A percentile compares a stretch with the other conserved stretches of the same genome.
These are phyloP conservation scores for Wickerhamiella musiphila DNA, from an alignment of 805 yeast species.

Conservation along the genomic window DNA sequence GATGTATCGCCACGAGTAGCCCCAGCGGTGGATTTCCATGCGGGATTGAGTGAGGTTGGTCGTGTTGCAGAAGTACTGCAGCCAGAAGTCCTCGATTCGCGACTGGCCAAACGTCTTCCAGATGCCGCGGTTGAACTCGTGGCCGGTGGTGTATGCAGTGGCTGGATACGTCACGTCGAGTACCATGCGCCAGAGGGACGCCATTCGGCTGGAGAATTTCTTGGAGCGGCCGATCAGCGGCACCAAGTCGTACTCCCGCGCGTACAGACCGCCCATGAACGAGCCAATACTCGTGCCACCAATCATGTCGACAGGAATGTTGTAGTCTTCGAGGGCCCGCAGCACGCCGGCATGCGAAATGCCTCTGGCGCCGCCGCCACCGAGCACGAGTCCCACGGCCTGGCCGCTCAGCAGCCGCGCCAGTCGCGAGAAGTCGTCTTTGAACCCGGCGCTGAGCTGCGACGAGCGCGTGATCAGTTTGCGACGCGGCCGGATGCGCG, in stretches of 20 bases:
- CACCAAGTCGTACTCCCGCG: conserved; percentile 78
- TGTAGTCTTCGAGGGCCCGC: conserved; percentile 77
- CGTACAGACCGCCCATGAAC: conserved; percentile 88
- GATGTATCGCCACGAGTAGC: conserved; percentile 89
- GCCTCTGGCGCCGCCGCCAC: conserved; percentile 98
- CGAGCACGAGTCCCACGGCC: conserved; percentile 84
- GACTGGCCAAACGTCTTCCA: conserved; percentile 91
- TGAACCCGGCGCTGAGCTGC: conserved; percentile 26
- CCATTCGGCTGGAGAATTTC: conserved; percentile 63
- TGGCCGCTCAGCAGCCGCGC: conserved; percentile 85
- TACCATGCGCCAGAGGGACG: conserved; percentile 71
- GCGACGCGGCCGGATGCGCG: not conserved
- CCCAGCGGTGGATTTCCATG: conserved; percentile 85
- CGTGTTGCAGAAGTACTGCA: conserved; percentile 72
- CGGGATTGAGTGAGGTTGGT: conserved; percentile 88
- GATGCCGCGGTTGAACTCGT: conserved; percentile 91
- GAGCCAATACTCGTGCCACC: conserved; percentile 98
- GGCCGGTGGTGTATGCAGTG: conserved; percentile 91
- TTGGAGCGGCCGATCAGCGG: conserved; percentile 83
- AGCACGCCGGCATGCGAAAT: conserved; percentile 81
- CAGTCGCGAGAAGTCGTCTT: conserved; percentile 73
- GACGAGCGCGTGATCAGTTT: not conserved
- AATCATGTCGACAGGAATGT: conserved; percentile 81
- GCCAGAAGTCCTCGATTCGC: conserved; percentile 93
- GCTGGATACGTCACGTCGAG: conserved; percentile 84